Base-by-base conservation (phyloP, 1,139 yeast genomes). In the Fermentozyma sake region DNA sequence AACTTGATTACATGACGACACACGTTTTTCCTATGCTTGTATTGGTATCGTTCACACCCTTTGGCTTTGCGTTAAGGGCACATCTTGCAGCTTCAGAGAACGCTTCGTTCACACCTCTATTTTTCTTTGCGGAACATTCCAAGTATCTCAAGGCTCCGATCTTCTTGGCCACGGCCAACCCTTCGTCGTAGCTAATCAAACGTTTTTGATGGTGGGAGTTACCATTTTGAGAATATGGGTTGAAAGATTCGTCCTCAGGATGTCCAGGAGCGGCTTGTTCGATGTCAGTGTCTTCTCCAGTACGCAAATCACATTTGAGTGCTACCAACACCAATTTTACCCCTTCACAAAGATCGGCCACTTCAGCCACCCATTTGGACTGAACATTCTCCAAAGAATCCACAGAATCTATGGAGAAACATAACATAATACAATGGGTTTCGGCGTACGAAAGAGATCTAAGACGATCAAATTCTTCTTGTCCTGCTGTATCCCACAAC, bases 401-500 rank as follows among this genome's bases (percentile, higher is more conserved):
- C 14, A 83, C 78, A 3, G 96, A 86, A 55, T 91, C 98, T 35
- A 91, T 89, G 19, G 94, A 79, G 54, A 91, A 91, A 63, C 98
- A 91, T 34, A 91, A 72, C 93, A 91, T 89, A 45, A 91, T 89
- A 45, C 96, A 86, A 58, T 91, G 96, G 5, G 98, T 91, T 53
- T 91, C 98, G 12, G 93, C 79, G 55, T 91, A 91, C 22, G 94
- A 81, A 39, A 89, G 66, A 2, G 95, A 83, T 51, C 97, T 74
- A 50, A 89, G 68, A 38, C 96, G 71, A 55, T 91, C 98, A 50
- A 89, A 91, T 61, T 91, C 98, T 61, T 91, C 98, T 64, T 91
- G 98, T 5, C 98, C 98, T 4, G 98, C 98, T 5, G 98, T 91
- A 53, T 91, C 98, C 98, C 98, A 91, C 32, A 91, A 67, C 15